Base-by-base conservation (phyloP, 805 yeast genomes). In the Candida bentonensis region DNA sequence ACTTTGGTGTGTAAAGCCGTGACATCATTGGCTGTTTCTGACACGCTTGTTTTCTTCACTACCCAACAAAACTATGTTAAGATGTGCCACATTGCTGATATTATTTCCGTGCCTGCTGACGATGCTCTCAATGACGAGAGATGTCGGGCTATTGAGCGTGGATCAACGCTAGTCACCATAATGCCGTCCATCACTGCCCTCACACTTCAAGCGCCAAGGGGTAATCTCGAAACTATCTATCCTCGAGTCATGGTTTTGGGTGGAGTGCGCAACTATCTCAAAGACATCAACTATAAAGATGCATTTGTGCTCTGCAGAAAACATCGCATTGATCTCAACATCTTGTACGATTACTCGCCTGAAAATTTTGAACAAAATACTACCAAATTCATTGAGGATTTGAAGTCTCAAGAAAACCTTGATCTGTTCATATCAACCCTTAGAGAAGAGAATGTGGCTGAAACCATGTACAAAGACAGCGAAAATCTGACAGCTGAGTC, bases 211-310 rank as follows among this genome's bases (percentile, higher is more conserved):
- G 96, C 96, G 3, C 94, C 94, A 47, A 74, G 99, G 59, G 99
- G 99, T 49, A 92, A 92, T 56, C 66, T 92, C 52, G 99, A 92
- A 61, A 87, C 97, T 0, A 82, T 92, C 17, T 79, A 77, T 55
- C 98, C 99, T 13, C 73, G 98, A 60, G 82, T 92, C 40, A 78
- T 92, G 82, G 94, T 89, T 2, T 65, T 92, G 33, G 73, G 83
- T 11, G 92, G 81, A 21, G 94, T 92, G 22, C 73, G 98, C 51
- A 68, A 72, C 26, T 70, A 72, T 51, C 85, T 92, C 48, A 67
- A 71, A 26, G 63, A 67, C 0, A 67, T 63, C 46, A 65, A 75
- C 27, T 92, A 81, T 55, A 66, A 64, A 41, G 69, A 69, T n/a
- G 98, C 98, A 0, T 87, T 89, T 53, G 52, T 74, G 39, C 73